These are phyloP conservation scores for Meredithiella fracta DNA, from an alignment of 2,329 filamentous ascomycete genomes.

Conservation along the genomic window DNA sequence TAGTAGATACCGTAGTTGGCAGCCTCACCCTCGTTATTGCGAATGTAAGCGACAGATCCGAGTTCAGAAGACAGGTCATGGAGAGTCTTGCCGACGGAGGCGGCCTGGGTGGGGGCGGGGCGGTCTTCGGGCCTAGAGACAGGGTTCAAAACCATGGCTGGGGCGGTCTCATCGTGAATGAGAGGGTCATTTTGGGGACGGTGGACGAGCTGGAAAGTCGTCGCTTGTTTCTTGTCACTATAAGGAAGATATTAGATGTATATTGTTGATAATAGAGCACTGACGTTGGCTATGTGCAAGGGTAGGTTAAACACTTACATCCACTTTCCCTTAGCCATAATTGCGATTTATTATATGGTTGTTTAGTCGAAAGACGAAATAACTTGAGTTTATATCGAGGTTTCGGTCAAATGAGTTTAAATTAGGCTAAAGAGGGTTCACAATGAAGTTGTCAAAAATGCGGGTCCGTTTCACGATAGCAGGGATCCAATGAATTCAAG, in stretches of 20 bases:
- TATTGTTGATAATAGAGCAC: neutral
- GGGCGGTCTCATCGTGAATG: slow-evolving; percentile 79
- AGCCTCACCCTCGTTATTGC: slow-evolving; percentile 88
- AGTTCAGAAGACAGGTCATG: slow-evolving; percentile 64
- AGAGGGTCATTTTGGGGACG: slow-evolving; percentile 93
- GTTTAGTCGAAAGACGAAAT: neutral
- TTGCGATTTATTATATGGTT: slow-evolving; percentile 21
- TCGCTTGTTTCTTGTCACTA: slow-evolving; percentile 74
- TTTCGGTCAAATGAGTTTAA: too few relatives aligned
- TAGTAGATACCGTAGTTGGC: slow-evolving; percentile 87
- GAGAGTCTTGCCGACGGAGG: slow-evolving; percentile 37
- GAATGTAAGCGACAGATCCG: slow-evolving; percentile 48
- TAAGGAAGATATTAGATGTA: slow-evolving; percentile 18
- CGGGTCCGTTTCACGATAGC: slow-evolving; percentile 1
- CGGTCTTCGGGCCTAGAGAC: slow-evolving; percentile 25
- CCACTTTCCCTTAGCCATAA: slow-evolving; percentile 63
- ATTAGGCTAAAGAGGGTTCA: neutral
- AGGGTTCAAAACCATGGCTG: slow-evolving; percentile 78
- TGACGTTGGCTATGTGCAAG: neutral
- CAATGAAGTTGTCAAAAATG: neutral
- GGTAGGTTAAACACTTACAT: slow-evolving; percentile 27
- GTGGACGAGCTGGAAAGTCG: slow-evolving; percentile 87
- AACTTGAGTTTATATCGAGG: neutral
- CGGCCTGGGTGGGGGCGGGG: slow-evolving; percentile 25
- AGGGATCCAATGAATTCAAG: neutral